phyloP scores from a whole-genome alignment of 805 yeast genomes.

The Ogataea glucozyma region DNA sequence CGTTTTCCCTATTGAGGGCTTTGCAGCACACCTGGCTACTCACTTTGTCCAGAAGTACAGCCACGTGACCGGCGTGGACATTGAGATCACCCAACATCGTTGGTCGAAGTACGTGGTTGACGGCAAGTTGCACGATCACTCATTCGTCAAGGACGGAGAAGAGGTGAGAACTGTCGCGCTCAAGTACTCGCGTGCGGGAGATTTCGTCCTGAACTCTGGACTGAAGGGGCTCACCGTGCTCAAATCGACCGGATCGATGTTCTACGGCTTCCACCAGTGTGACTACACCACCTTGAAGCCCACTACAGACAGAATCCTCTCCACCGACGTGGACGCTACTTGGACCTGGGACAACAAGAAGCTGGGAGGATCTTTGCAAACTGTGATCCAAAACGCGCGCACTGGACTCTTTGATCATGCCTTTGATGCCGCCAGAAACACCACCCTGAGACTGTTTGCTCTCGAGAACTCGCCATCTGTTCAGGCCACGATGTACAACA shows the following conservation, averaged over 20 bases:
- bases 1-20: conserved; percentile 89
- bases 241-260: conserved; percentile 91
- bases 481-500: conserved; percentile 95
- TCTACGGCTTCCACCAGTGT: conserved; percentile 81
- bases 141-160: conserved; percentile 81
- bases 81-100: conserved; percentile 66
- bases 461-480: conserved; percentile 89
- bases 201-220: conserved; percentile 62
- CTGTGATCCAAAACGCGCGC: conserved; percentile 53
- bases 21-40: conserved; percentile 79
- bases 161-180: conserved; percentile 69
- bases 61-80: conserved; percentile 73
- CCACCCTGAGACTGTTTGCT: conserved; percentile 79
- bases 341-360: conserved; percentile 65
- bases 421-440: conserved; percentile 59
- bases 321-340: conserved; percentile 77
- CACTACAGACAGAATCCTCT: conserved; percentile 79
- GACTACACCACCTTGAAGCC: conserved; percentile 88
- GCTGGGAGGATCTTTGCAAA: conserved; percentile 50
- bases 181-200: conserved; percentile 52
- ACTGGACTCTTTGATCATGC: conserved; percentile 65
- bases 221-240: conserved; percentile 79
- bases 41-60: conserved; percentile 78
- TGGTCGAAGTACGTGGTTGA: conserved; percentile 78
- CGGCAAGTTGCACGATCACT: conserved; percentile 79